Evolutionary conservation across 805 yeast genomes (phyloP).

Genomic region (Candida stauntonica): DNA sequence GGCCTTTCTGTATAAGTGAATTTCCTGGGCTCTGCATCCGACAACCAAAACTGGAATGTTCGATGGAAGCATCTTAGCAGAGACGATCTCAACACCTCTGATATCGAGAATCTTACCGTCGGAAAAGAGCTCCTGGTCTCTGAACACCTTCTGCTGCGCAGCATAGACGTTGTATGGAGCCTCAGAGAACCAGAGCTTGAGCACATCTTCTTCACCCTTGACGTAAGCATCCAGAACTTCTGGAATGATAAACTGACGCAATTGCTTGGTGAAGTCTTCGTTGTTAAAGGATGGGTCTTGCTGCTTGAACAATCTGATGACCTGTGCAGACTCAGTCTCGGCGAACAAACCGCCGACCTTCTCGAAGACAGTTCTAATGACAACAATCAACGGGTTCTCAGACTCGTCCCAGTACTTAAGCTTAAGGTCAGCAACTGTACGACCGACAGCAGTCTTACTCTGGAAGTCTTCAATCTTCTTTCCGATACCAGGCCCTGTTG

Average conservation of each 20-base stretch:
- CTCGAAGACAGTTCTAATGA: conserved; percentile 73
- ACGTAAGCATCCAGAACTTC: conserved; percentile 94
- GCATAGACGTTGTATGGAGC: conserved; percentile 95
- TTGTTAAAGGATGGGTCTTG: conserved; percentile 86
- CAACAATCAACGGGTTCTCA: conserved; percentile 60
- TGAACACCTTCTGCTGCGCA: conserved; percentile 87
- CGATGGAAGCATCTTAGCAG: conserved; percentile 83
- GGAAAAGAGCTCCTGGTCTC: conserved; percentile 85
- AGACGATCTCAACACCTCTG: conserved; percentile 89
- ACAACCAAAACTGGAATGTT: conserved; percentile 90
- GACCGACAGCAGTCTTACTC: conserved; percentile 67
- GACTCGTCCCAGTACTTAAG: conserved; percentile 15
- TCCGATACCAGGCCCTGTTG: conserved; percentile 62
- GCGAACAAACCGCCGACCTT: conserved; percentile 77
- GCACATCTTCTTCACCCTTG: conserved; percentile 77
- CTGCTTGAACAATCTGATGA: conserved; percentile 75
- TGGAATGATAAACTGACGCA: conserved; percentile 90
- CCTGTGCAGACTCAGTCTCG: conserved; percentile 95
- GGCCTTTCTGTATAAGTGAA: conserved; percentile 79
- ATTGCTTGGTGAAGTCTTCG: conserved; percentile 72
- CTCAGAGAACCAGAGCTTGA: conserved; percentile 91
- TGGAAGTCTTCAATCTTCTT: conserved; percentile 64
- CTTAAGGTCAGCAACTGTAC: conserved; percentile 47
- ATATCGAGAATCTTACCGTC: conserved; percentile 92
- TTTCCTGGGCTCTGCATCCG: conserved; percentile 95